Percentiles rank a stretch among this genome's conserved stretches.
Evolutionary conservation across 345 rosid species (phyloP).

Genomic region (Populus simonii): DNA sequence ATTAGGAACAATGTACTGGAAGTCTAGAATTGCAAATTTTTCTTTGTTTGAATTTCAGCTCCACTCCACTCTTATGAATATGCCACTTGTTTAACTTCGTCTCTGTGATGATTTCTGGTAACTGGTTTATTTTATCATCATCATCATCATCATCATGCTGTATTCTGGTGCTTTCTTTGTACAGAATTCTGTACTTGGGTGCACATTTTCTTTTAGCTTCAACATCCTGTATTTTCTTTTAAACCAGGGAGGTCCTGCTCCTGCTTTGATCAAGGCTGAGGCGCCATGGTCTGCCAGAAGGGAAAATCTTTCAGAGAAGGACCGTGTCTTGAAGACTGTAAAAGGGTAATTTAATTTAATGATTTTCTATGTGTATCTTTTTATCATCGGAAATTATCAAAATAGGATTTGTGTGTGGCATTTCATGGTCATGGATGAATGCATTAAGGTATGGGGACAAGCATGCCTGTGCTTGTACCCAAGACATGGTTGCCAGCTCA

Average conservation of each 20-base stretch:
- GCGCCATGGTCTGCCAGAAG: conserved; percentile 87
- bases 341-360: conserved; percentile 64
- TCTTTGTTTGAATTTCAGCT: neutral
- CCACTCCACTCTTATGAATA: neutral
- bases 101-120: neutral
- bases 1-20: neutral
- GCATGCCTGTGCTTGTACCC: neutral
- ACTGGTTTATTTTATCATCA: neutral
- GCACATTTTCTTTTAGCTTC: conserved; percentile 4
- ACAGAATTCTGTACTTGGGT: conserved; percentile 4
- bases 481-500: neutral
- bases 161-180: neutral
- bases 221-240: conserved; percentile 3
- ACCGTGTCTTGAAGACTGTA: conserved; percentile 76
- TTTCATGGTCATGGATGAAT: neutral
- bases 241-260: conserved; percentile 66
- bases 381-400: neutral
- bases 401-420: neutral
- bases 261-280: conserved; percentile 76
- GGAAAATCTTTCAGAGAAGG: conserved; percentile 75
- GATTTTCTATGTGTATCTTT: neutral
- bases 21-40: neutral
- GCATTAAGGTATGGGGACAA: neutral
- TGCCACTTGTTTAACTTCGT: neutral
- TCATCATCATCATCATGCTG: neutral